A percentile compares a stretch with the other conserved stretches of the same genome.
Conservation (phyloP, 495 filamentous ascomycete species). For the Penicillium angulare region DNA sequence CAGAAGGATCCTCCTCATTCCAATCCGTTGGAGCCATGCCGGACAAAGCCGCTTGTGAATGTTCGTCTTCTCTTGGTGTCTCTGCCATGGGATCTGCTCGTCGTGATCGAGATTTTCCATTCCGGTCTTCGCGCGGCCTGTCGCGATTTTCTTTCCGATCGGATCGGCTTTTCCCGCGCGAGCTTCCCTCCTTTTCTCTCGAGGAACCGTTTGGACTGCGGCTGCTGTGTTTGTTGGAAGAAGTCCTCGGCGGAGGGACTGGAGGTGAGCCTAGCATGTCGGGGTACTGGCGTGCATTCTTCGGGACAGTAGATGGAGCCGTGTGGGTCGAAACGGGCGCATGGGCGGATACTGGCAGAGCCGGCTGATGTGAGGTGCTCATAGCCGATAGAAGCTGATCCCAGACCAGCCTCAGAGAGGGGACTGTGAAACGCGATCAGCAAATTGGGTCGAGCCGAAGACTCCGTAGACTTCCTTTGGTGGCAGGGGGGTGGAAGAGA, state of each 20-base stretch:
- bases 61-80: slow-evolving; percentile 18
- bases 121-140: slow-evolving; percentile 31
- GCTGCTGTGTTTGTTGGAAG: slow-evolving; percentile 40
- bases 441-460: slow-evolving; percentile 1
- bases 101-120: slow-evolving; percentile 34
- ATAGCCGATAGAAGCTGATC: slow-evolving; percentile 43
- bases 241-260: slow-evolving; percentile 45
- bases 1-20: slow-evolving; percentile 25
- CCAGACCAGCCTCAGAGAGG: slow-evolving; percentile 26
- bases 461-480: not conserved
- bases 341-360: slow-evolving; percentile 35
- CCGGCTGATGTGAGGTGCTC: slow-evolving; percentile 39
- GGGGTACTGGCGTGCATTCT: slow-evolving; percentile 36
- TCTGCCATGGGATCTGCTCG: slow-evolving; percentile 33
- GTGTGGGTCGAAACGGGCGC: slow-evolving; percentile 28
- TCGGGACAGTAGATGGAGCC: slow-evolving; percentile 29
- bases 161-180: slow-evolving; percentile 33
- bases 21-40: slow-evolving; percentile 16
- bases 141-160: slow-evolving; percentile 33
- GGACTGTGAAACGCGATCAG: slow-evolving; percentile 32
- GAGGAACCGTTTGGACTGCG: slow-evolving; percentile 32
- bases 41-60: slow-evolving; percentile 14
- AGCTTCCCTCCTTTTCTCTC: slow-evolving; percentile 30
- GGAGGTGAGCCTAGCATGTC: slow-evolving; percentile 42
- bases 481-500: not conserved